Evolutionary conservation across 1,284 basidiomycete species (phyloP), one percentile per base, ranked within the genome.

Genomic region (Porodaedalea pini): DNA sequence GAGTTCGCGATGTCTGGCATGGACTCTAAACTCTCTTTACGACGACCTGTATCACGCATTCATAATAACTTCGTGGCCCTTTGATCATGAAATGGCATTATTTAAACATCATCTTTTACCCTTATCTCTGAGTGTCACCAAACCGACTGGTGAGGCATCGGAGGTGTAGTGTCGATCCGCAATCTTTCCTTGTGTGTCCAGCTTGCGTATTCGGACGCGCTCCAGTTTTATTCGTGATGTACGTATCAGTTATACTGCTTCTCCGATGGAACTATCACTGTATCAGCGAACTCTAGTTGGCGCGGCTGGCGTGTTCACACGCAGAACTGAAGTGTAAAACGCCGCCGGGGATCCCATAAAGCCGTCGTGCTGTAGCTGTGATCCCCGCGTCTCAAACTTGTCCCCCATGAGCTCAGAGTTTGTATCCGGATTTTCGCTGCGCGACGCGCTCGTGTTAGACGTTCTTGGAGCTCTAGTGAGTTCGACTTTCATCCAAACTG

Each of bases 391-490:
- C 21, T 44, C 25, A 8, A 4, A 23, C 21, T 8, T 23, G 13
- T 34, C 31, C 21, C 17, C 25, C 29, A n/a, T 53, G 25, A 23
- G 0, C 23, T 23, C 25, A 11, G 25, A 19, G 32, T 21, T 13
- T 7, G 19, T 39, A 15, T 6, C 19, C 4, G 29, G 19, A 8
- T 17, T 50, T 13, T n/a, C 55, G 7, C n/a, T 43, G 5, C 45
- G 49, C 11, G 48, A 57, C 23, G 41, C 36, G 10, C 37, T 57
- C 13, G 19, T 51, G 6, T 21, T 43, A 1, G 37, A 57, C 6
- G 37, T 51, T 3, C 27, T 47, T 21, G 36, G 23, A 8, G 55
- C 55, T 21, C 29, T 57, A 15, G 55, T 51, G 25, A 41, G 55
- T 43, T 27, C 11, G 21, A 23, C 23, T 17, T 19, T 34, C 6